These are phyloP conservation scores for Botrytis pseudocinerea DNA, from an alignment of 2,329 filamentous ascomycete genomes.

Conservation along the genomic window DNA sequence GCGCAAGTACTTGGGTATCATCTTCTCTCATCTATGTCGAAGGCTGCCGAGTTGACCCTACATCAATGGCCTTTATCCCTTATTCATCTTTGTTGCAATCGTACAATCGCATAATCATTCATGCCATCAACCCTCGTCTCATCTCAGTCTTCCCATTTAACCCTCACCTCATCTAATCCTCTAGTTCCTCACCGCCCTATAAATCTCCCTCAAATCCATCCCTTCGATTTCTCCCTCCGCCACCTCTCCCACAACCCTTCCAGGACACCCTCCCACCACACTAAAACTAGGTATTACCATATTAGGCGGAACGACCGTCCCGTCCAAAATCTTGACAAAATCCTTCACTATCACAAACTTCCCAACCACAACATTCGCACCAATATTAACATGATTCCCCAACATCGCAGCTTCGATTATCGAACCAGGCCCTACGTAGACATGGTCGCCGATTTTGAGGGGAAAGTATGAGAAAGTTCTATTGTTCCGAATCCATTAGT, in stretches of 20 bases:
- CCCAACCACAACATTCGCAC: constrained; percentile 72
- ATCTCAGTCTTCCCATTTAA: neutral
- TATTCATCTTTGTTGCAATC: neutral
- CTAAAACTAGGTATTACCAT: constrained; percentile 94
- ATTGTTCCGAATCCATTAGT: neutral
- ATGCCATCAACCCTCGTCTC: neutral
- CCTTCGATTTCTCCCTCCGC: constrained; percentile 67
- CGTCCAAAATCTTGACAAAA: constrained; percentile 83
- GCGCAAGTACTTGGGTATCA: constrained; percentile 10
- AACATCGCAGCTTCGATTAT: constrained; percentile 83
- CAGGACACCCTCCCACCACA: constrained; percentile 82
- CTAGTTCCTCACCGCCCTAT: constrained; percentile 61
- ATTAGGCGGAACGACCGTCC: constrained; percentile 77
- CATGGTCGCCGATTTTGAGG: constrained; percentile 90
- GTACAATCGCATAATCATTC: neutral
- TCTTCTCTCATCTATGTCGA: constrained; percentile 11
- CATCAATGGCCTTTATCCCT: neutral
- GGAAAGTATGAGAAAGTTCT: constrained; percentile 77
- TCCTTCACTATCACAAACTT: constrained; percentile 93
- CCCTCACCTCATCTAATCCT: neutral
- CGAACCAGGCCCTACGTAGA: constrained; percentile 76
- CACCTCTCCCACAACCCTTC: constrained; percentile 77
- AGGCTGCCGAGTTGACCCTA: too few relatives aligned
- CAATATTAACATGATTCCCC: constrained; percentile 84
- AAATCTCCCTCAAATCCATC: constrained; percentile 64